These are phyloP conservation scores for Albatrellus ellisii DNA, from an alignment of 768 basidiomycete species.

Conservation along the genomic window DNA sequence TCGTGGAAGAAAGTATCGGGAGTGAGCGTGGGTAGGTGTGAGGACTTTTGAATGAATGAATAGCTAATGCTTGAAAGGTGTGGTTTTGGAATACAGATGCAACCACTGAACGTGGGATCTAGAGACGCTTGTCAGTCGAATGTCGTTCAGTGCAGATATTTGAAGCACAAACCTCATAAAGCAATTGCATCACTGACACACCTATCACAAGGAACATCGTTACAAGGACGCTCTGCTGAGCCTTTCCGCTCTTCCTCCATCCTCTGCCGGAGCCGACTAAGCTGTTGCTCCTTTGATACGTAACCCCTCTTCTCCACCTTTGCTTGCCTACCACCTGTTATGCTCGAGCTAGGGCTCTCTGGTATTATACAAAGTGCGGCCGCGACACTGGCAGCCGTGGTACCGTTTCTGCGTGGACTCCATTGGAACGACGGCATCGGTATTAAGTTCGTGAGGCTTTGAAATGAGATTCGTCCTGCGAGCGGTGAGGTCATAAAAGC, in stretches of 20 bases:
- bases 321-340: slow-evolving; percentile 5
- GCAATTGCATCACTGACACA: neutral
- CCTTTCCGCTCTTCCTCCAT: slow-evolving; percentile 27
- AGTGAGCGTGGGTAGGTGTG: too few relatives aligned
- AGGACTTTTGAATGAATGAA: too few relatives aligned
- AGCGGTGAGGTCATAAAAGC: slow-evolving; percentile 35
- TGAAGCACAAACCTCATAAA: neutral
- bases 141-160: neutral
- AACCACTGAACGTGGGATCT: neutral
- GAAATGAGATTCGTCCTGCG: slow-evolving; percentile 44
- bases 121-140: neutral
- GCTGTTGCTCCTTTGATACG: slow-evolving; percentile 52
- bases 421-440: slow-evolving; percentile 35
- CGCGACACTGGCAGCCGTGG: slow-evolving; percentile 2
- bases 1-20: too few relatives aligned
- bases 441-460: slow-evolving; percentile 47
- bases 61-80: too few relatives aligned
- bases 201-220: neutral
- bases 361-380: slow-evolving; percentile 12
- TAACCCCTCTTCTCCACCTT: slow-evolving; percentile 23
- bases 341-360: slow-evolving; percentile 14
- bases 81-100: too few relatives aligned
- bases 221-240: neutral
- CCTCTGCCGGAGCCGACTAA: slow-evolving; percentile 46
- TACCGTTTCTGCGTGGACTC: slow-evolving; percentile 15